Evolutionary conservation across 306 rosid species (phyloP), one percentile per base, ranked within the genome.

Genomic region (Fragaria ananassa): DNA sequence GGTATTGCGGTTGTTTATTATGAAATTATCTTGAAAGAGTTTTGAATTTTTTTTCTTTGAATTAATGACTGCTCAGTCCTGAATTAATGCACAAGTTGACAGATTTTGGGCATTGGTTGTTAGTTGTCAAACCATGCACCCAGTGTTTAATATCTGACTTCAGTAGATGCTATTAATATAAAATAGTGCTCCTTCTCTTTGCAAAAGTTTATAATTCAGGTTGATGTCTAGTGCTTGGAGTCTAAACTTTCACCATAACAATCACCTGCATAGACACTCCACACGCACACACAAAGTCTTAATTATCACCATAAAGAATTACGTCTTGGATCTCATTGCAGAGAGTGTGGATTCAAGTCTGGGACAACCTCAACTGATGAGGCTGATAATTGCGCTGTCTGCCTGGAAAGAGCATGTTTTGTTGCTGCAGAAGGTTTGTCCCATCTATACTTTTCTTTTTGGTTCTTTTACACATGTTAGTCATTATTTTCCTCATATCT

Each of bases 361-460:
- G 65, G 87, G 68, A 62, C 89, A 64, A 51, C 86, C 74, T 71
- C 96, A 44, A 66, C 90, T 8, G 88, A 87, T 18, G 97, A 92
- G 50, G 77, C 79, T 74, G 97, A 95, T 72, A 76, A 73, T 31
- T 95, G 99, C 72, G 97, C 99, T 72, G 96, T 95, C 74, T 95
- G 97, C 86, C 82, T 95, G 58, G 99, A 95, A 88, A 95, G 92
- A 86, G 80, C 87, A 56, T 92, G 99, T 82, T 86, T 92, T 10
- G 92, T 95, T 39, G 93, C 97, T 39, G 97, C 97, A 3, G 97
- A 91, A 86, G 99, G 99, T 27, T 61, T 45, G 74, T 76, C 68
- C 53, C 75, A 8, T 57, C 46, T 3, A 4, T 19, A 5, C 21
- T 29, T 39, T 21, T 46, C 8, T 3, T 29, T 17, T 5, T 10